phyloP scores from a whole-genome alignment of 2,329 filamentous ascomycete genomes.

The Phaeosphaeria sp. region DNA sequence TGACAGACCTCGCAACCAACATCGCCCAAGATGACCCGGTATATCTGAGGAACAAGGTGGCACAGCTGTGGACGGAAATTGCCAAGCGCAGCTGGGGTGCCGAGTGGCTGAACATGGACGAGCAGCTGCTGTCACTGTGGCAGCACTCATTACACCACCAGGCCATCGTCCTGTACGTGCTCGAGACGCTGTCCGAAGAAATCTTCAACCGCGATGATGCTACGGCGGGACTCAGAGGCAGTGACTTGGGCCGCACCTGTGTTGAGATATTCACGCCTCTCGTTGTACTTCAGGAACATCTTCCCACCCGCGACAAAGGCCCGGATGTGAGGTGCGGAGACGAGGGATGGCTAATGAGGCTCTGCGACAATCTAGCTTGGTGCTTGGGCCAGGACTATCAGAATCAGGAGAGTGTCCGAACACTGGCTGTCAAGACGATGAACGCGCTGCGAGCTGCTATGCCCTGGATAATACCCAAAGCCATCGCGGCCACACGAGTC shows the following conservation, averaged over 20 bases:
- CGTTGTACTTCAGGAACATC: slow-evolving; percentile 74
- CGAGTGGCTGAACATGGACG: slow-evolving; percentile 95
- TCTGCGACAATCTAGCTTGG: slow-evolving; percentile 75
- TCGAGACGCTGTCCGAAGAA: slow-evolving; percentile 93
- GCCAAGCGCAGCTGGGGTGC: slow-evolving; percentile 92
- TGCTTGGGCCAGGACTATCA: slow-evolving; percentile 73
- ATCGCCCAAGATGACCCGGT: slow-evolving; percentile 75
- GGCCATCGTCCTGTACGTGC: slow-evolving; percentile 83
- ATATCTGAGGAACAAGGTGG: slow-evolving; percentile 92
- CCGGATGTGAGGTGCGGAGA: slow-evolving; percentile 76
- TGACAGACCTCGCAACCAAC: slow-evolving; percentile 77
- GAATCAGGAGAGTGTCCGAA: slow-evolving; percentile 70
- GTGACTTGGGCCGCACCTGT: slow-evolving; percentile 83
- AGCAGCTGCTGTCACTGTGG: slow-evolving; percentile 83
- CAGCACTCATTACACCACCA: slow-evolving; percentile 69
- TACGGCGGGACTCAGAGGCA: slow-evolving; percentile 81
- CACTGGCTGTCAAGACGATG: slow-evolving; percentile 77
- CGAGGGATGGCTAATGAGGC: slow-evolving; percentile 86
- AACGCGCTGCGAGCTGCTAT: slow-evolving; percentile 79
- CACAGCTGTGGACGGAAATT: slow-evolving; percentile 92
- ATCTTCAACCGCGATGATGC: slow-evolving; percentile 91
- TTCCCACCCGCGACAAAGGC: slow-evolving; percentile 74
- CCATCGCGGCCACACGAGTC: slow-evolving; percentile 66
- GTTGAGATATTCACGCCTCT: slow-evolving; percentile 93
- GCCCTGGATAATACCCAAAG: slow-evolving; percentile 86